phyloP scores from a whole-genome alignment of 768 basidiomycete species.

The Punctularia strigosozonata region DNA sequence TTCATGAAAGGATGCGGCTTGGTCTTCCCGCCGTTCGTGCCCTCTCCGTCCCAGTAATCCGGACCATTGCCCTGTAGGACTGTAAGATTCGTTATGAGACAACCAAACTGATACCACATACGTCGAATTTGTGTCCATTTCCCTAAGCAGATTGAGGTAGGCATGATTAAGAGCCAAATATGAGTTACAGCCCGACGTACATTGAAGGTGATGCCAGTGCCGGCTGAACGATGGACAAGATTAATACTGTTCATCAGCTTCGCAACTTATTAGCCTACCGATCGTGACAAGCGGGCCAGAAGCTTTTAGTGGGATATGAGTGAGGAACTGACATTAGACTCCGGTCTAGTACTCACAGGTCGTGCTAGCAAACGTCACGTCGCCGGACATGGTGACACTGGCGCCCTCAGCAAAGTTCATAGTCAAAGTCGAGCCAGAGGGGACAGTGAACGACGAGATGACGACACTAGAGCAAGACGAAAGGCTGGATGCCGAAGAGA shows the following conservation, averaged over 20 bases:
- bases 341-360: slow-evolving; percentile 46
- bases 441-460: slow-evolving; percentile 2
- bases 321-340: too few relatives aligned
- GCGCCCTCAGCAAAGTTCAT: too few relatives aligned
- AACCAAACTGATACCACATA: slow-evolving; percentile 30
- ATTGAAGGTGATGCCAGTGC: too few relatives aligned
- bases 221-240: too few relatives aligned
- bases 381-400: too few relatives aligned
- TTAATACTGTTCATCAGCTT: slow-evolving; percentile 32
- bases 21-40: slow-evolving; percentile 17
- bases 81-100: slow-evolving; percentile 17
- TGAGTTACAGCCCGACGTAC: too few relatives aligned
- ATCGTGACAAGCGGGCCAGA: too few relatives aligned
- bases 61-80: background rate
- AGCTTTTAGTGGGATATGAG: too few relatives aligned
- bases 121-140: slow-evolving; percentile 27
- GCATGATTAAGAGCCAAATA: background rate
- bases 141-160: slow-evolving; percentile 21
- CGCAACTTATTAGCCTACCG: slow-evolving; percentile 33
- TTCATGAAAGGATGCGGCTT: slow-evolving; percentile 28
- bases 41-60: slow-evolving; percentile 16
- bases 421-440: too few relatives aligned
- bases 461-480: slow-evolving; percentile 1
- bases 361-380: slow-evolving; percentile 41
- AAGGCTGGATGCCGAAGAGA: background rate